Evolutionary conservation across 768 basidiomycete species (phyloP), one percentile per base, ranked within the genome.

Genomic region (Pisolithus tinctorius): DNA sequence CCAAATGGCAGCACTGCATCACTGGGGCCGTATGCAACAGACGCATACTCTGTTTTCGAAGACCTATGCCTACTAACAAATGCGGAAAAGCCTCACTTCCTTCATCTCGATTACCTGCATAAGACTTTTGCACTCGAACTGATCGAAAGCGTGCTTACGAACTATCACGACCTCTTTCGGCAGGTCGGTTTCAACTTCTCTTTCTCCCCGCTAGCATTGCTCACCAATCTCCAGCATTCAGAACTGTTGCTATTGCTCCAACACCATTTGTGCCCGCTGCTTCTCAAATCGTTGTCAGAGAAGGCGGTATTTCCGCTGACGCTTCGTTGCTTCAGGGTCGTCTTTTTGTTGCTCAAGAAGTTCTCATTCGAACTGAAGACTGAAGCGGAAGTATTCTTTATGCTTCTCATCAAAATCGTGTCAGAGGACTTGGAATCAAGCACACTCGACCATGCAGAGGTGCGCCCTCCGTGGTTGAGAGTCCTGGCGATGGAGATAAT

Each of bases 51-150:
- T 4, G 83, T 97, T 7, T 91, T 99, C 47, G 86, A 95, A 63
- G 96, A 98, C 60, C 69, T 99, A 1, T 97, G 95, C 64, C 70
- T 97, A 0, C 79, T 98, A 2, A 88, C 89, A 49, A 84, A 91
- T 60, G 78, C 82, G 4, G 84, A 93, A 64, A 84, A 79, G 48
- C 88, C 93, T 3, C 74, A 77, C 48, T 90, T 96, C 61, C 74
- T 96, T 53, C 84, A 85, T 56, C 79, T 97, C 43, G 83, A 88
- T 20, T 81, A 77, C 47, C 71, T 98, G 42, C 89, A 88, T 60
- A 86, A 93, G 68, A 97, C 96, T 0, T 98, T 98, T 58, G 92
- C 93, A 0, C 71, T 99, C n/a, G 95, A 99, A 68, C 72, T 98
- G 48, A 92, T 98, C 36, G 95, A 99, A 71, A 97, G 94, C 60